Evolutionary conservation across 2,329 filamentous ascomycete genomes (phyloP), one percentile per base, ranked within the genome.

Genomic region (Paraphaeosphaeria sporulosa): DNA sequence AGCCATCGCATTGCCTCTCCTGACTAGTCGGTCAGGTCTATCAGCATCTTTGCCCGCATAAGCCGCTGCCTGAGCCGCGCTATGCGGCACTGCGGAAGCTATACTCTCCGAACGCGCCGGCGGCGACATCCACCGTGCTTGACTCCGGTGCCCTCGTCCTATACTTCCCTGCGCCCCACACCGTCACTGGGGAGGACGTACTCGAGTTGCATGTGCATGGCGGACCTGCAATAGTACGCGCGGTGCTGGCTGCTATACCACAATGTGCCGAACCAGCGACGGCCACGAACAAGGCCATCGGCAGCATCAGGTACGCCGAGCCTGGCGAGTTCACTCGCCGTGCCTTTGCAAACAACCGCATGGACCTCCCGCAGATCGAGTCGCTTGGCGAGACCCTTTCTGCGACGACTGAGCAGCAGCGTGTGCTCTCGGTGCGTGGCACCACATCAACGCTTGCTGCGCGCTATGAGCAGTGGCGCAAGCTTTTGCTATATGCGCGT

Each of bases 141-240:
- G 95, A 99, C 73, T 87, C 93, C 0, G 87, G 89, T 53, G 91
- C 95, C 0, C 78, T 98, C 13, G 83, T 97, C 1, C 84, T 98
- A 30, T 92, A 90, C 79, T 97, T 98, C 66, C 91, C 92, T 0
- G 84, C 82, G 0, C 94, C 94, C 0, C 86, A 86, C 51, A 96
- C 93, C 0, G 93, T 92, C 9, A 99, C 95, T 0, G 95, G 95
- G 32, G 94, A 98, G 75, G 93, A 97, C 72, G 84, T 98, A 1
- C 85, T 99, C 1, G 95, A 99, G 76, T 79, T 99, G 5, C 95
- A 99, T 71, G 86, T 97, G n/a, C 95, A 99, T 72, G 95, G 95
- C 30, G 94, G 95, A 0, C 85, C 89, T 2, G 95, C 95, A 2
- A 93, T 95, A 6, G 90, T 97, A 47, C 93, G 91, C 71, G 92